phyloP scores from a whole-genome alignment of 2,329 filamentous ascomycete genomes.

The Podosphaera leucotricha region DNA sequence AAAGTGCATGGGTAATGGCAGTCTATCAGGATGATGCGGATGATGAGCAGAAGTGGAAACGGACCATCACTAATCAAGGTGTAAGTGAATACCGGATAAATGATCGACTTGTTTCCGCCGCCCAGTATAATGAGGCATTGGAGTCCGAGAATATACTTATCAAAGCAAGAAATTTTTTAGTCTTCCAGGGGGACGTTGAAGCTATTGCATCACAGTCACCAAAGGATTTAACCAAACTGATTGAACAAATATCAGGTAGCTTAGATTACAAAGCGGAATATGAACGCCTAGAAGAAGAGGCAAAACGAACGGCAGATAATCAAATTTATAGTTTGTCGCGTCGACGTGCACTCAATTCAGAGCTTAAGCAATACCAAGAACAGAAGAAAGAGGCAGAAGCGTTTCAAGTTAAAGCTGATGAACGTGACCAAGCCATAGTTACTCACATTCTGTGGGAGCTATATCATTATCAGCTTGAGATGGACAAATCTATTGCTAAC shows the following conservation, averaged over 20 bases:
- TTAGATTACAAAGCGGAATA: slow-evolving; percentile 88
- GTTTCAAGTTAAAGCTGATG: slow-evolving; percentile 73
- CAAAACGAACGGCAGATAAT: slow-evolving; percentile 69
- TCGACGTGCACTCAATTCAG: slow-evolving; percentile 82
- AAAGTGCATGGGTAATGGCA: slow-evolving; percentile 96
- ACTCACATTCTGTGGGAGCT: slow-evolving; percentile 93
- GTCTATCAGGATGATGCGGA: slow-evolving; percentile 96
- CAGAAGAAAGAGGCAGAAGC: slow-evolving; percentile 91
- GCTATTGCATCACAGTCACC: slow-evolving; percentile 89
- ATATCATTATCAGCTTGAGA: slow-evolving; percentile 79
- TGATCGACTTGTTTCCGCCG: slow-evolving; percentile 65
- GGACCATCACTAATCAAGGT: slow-evolving; percentile 69
- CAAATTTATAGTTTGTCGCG: slow-evolving; percentile 73
- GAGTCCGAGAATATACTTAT: slow-evolving; percentile 93
- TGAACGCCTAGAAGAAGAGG: slow-evolving; percentile 65
- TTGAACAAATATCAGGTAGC: slow-evolving; percentile 94
- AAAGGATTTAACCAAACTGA: slow-evolving; percentile 74
- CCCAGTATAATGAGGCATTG: slow-evolving; percentile 79
- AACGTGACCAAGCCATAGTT: slow-evolving; percentile 76
- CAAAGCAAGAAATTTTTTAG: slow-evolving; percentile 91
- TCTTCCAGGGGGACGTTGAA: slow-evolving; percentile 96
- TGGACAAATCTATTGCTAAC: slow-evolving; percentile 73
- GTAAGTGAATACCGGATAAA: slow-evolving; percentile 95
- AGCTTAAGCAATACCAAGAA: slow-evolving; percentile 93
- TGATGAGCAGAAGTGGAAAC: slow-evolving; percentile 88